Evolutionary conservation across 768 basidiomycete genomes (phyloP).

Genomic region (Porphyrellus cyaneotinctus): DNA sequence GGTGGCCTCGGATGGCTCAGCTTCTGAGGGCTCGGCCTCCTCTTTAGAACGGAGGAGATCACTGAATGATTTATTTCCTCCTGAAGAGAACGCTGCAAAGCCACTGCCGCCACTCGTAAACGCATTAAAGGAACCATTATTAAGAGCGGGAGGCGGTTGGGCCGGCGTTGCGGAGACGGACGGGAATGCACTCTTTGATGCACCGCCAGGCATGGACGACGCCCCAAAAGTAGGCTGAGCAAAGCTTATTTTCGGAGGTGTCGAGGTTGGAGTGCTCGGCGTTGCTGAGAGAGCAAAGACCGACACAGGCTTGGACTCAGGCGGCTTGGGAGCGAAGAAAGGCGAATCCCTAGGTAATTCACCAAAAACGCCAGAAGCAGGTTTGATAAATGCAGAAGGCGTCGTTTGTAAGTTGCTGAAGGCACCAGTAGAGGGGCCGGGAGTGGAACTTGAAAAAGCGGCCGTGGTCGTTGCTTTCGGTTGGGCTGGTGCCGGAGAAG

Average conservation of each 20-base stretch:
- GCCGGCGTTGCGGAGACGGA: constrained; percentile 1
- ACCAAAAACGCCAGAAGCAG: constrained; percentile 34
- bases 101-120: constrained; percentile 36
- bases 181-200: constrained; percentile 20
- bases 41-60: constrained; percentile 50
- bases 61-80: constrained; percentile 51
- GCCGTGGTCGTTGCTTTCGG: constrained; percentile 6
- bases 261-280: constrained; percentile 15
- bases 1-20: constrained; percentile 16
- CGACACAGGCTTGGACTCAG: constrained; percentile 34
- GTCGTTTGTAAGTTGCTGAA: constrained; percentile 39
- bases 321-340: constrained; percentile 42
- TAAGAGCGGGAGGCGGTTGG: constrained; percentile 13
- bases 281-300: constrained; percentile 33
- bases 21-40: constrained; percentile 19
- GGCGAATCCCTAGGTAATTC: constrained; percentile 44
- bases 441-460: constrained; percentile 19
- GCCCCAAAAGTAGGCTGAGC: constrained; percentile 38
- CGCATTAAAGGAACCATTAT: constrained; percentile 23
- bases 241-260: constrained; percentile 21
- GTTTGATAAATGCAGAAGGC: constrained; percentile 35
- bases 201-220: constrained; percentile 30
- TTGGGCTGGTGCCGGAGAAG: constrained; percentile 19
- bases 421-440: constrained; percentile 31
- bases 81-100: constrained; percentile 50